Conservation (phyloP, 192 early-diverging fungal genomes). For the Coemansia sp. region DNA sequence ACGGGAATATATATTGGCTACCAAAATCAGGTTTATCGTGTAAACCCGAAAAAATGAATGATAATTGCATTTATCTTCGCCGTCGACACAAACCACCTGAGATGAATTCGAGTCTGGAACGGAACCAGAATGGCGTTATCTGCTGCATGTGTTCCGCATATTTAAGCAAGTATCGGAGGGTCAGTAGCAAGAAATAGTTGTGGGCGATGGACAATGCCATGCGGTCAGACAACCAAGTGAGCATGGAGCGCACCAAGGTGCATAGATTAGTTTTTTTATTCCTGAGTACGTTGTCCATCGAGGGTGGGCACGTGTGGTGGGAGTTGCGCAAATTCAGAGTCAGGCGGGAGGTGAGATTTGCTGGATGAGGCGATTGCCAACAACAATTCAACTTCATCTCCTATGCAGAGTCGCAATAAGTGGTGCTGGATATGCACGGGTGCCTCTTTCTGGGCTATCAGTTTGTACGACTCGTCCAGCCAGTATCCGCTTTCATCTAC, state of each 20-base stretch:
- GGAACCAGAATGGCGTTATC: background rate
- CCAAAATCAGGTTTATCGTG: constrained; percentile 6
- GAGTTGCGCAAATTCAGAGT: constrained; percentile 14
- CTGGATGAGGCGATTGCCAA: constrained; percentile 8
- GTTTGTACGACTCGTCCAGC: background rate
- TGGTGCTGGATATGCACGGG: constrained; percentile 9
- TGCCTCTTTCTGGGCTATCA: constrained; percentile 8
- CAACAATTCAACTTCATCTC: constrained; percentile 7
- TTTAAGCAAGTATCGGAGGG: background rate
- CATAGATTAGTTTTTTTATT: constrained; percentile 5
- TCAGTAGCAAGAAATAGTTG: background rate
- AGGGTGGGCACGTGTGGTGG: constrained; percentile 8
- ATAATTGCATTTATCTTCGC: background rate
- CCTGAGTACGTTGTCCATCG: background rate
- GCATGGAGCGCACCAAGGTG: constrained; percentile 7
- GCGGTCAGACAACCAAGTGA: background rate
- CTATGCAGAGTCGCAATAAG: constrained; percentile 5
- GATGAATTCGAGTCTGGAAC: background rate
- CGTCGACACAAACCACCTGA: background rate
- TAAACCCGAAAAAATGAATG: background rate
- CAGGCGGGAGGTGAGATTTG: constrained; percentile 5
- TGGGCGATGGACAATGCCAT: background rate
- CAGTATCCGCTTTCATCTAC: constrained; percentile 12
- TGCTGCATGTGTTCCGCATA: constrained; percentile 2
- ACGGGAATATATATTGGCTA: background rate